Evolutionary conservation across 164 flowering plant genomes (phyloP).

Genomic region (Annona cherimola): DNA sequence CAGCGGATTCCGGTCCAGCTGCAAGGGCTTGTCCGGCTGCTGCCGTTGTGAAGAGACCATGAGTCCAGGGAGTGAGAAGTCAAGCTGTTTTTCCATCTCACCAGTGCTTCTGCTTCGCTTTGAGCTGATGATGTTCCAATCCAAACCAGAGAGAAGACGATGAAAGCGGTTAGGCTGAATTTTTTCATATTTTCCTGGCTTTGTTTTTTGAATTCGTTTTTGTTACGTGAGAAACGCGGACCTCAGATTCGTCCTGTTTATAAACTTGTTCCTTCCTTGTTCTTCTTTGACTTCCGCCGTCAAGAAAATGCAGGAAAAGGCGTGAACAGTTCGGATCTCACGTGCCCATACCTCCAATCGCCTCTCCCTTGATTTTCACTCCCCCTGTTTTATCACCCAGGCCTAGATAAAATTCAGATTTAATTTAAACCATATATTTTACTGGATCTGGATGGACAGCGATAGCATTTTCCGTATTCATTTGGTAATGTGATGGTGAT

Average conservation of each 20-base stretch:
- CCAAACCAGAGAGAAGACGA: slow-evolving; percentile 1
- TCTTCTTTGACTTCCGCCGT: not conserved
- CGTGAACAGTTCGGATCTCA: no score
- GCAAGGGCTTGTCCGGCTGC: not conserved
- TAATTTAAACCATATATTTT: no score
- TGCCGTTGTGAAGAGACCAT: slow-evolving; percentile 12
- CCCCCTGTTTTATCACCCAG: no score
- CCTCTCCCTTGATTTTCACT: no score
- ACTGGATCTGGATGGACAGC: no score
- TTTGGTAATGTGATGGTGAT: no score
- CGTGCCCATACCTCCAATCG: no score
- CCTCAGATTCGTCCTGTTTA: not conserved
- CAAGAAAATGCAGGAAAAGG: no score
- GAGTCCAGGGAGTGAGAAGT: slow-evolving; percentile 16
- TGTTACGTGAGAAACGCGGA: not conserved
- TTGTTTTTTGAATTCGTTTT: not conserved
- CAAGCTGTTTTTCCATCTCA: slow-evolving; percentile 26
- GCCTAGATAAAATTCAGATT: no score
- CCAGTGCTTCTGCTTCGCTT: slow-evolving; percentile 18
- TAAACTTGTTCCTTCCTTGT: not conserved
- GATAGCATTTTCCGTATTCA: no score
- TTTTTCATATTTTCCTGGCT: not conserved
- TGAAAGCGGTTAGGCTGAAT: not conserved
- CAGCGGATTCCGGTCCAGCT: slow-evolving; percentile 17
- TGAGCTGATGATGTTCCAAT: slow-evolving; percentile 10